Conservation (phyloP, 371 early-diverging fungal species). For the Nematocida minor region DNA sequence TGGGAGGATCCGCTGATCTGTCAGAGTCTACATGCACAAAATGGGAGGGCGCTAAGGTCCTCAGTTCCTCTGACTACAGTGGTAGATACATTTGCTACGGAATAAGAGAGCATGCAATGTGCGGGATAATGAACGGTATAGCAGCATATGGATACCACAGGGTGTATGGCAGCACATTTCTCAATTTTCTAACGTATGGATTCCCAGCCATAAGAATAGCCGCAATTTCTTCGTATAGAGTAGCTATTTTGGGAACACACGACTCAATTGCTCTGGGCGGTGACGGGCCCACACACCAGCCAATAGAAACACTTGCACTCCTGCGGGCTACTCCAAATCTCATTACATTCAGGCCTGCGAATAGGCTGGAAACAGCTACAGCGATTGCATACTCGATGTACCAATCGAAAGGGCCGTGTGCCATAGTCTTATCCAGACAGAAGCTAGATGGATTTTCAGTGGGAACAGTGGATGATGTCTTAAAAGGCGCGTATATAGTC, state of each 20-base stretch:
- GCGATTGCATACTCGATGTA: conserved; percentile 56
- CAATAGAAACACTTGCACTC: conserved; percentile 86
- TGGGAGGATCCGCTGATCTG: conserved; percentile 97
- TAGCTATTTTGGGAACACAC: conserved; percentile 93
- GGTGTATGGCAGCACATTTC: conserved; percentile 86
- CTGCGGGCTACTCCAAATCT: conserved; percentile 87
- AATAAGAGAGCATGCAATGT: conserved; percentile 98
- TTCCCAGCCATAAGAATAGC: conserved; percentile 81
- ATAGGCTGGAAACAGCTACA: conserved; percentile 76
- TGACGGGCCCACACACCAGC: conserved; percentile 98
- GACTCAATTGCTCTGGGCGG: conserved; percentile 93
- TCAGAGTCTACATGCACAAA: conserved; percentile 93
- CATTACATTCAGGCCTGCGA: conserved; percentile 79
- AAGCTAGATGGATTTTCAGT: conserved; percentile 76
- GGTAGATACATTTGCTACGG: conserved; percentile 89
- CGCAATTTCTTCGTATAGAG: conserved; percentile 76
- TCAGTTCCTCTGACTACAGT: conserved; percentile 67
- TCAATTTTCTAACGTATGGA: conserved; percentile 81
- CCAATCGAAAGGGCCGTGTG: conserved; percentile 70
- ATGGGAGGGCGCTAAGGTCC: conserved; percentile 78
- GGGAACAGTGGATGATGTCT: conserved; percentile 68
- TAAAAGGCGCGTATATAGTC: conserved; percentile 58
- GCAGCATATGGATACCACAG: conserved; percentile 75
- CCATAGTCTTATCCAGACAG: conserved; percentile 84
- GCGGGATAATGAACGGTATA: conserved; percentile 86